Base-by-base conservation (phyloP, 2,329 filamentous ascomycete species). In the Plectosphaerella plurivora region DNA sequence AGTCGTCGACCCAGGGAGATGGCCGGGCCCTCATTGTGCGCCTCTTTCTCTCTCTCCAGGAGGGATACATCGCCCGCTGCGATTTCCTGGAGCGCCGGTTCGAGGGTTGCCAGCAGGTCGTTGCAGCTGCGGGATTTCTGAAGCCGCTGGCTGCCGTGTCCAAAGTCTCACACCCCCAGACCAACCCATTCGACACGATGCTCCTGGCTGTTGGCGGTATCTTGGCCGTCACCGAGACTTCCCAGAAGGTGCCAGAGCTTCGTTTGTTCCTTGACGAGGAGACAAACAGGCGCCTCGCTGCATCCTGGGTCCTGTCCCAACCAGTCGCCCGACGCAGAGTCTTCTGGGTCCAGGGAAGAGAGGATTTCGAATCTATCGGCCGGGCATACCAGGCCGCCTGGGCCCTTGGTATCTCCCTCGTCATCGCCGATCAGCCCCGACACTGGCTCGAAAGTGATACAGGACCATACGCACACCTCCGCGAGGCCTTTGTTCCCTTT, bases 381-480 rank as follows among this genome's bases (percentile, higher is more conserved):
- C 35, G 18, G 5, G 22, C 18, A 20, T 48, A 35, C 28, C n/a
- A 37, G 5, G 46, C 46, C 10, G 68, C 68, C 11, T 47, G 49
- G 18, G 67, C 68, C 2, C 59, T 73, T 3, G 68, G 68, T 4
- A 67, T 74, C 36, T 55, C 58, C 0, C 45, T 74, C 2, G 63
- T 73, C 24, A 59, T 73, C 7, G 36, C 72, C 14, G 72, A 73
- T 51, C 52, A 61, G 14, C 56, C 63, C 0, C 69, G 66, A 5
- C 69, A 74, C 57, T 74, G 70, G 69, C 57, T 73, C n/a, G 55
- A 70, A 53, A 57, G 59, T 12, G 50, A 54, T 24, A 41, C 33
- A 20, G 45, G 48, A 14, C 45, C 42, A 18, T 60, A 61, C 49
- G 54, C 60, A 2, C 50, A 64, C 49, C 58, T 63, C 24, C 62